These are phyloP conservation scores for Pilaira anomala DNA, from an alignment of 192 early-diverging fungal species.

Conservation along the genomic window DNA sequence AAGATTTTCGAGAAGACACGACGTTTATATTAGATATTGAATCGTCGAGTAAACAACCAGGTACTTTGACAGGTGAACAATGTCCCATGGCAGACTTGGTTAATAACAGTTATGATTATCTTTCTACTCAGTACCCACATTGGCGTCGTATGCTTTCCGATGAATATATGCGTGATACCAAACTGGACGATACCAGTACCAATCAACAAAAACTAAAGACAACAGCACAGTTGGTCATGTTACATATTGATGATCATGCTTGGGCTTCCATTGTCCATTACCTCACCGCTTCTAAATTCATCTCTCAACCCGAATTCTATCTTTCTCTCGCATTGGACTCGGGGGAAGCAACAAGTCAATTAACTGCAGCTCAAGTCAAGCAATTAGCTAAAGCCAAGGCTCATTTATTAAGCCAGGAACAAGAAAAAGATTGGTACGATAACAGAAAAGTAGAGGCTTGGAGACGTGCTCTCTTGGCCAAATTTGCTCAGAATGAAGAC, in stretches of 20 bases:
- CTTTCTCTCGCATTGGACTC: conserved; percentile 16
- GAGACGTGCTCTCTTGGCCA: conserved; percentile 20
- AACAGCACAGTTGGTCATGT: not conserved
- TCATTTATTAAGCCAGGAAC: not conserved
- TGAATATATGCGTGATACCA: conserved; percentile 29
- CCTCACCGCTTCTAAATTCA: conserved; percentile 13
- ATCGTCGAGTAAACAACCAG: conserved; percentile 19
- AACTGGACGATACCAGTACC: conserved; percentile 6
- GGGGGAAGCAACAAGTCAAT: conserved; percentile 14
- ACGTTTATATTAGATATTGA: conserved; percentile 4
- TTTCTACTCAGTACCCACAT: conserved; percentile 17
- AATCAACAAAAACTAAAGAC: conserved; percentile 1
- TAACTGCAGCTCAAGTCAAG: conserved; percentile 8
- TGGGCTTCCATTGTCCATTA: conserved; percentile 33
- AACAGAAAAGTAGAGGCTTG: conserved; percentile 4
- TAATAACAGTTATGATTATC: conserved; percentile 15
- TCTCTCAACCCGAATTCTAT: conserved; percentile 8
- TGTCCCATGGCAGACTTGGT: conserved; percentile 13
- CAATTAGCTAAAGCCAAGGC: not conserved
- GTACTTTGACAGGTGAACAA: conserved; percentile 24
- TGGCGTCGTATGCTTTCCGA: conserved; percentile 29
- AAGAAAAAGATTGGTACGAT: conserved; percentile 10
- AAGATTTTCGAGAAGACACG: conserved; percentile 13
- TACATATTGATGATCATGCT: conserved; percentile 28
- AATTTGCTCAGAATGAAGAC: conserved; percentile 31